A percentile compares a stretch with the other conserved stretches of the same genome.
Evolutionary conservation across 306 rosid genomes (phyloP).

Genomic region (Pyrus communis): DNA sequence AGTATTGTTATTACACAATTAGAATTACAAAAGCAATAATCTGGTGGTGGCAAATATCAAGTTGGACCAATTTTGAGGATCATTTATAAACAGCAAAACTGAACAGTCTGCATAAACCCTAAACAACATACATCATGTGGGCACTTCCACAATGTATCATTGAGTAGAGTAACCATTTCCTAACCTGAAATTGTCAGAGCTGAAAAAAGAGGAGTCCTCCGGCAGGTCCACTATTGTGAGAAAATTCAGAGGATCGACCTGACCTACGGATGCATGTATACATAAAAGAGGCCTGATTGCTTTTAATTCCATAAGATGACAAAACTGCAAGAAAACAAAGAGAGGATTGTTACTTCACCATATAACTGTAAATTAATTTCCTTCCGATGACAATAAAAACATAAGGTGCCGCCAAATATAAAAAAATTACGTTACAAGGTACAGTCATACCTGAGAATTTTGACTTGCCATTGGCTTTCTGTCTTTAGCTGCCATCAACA

Average conservation of each 20-base stretch:
- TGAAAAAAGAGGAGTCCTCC: slow-evolving; percentile 47
- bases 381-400: background rate
- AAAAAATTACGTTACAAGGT: background rate
- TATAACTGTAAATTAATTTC: slow-evolving; percentile 1
- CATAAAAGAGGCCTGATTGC: slow-evolving; percentile 43
- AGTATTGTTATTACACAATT: background rate
- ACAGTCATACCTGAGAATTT: slow-evolving; percentile 55
- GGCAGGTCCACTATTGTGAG: slow-evolving; percentile 52
- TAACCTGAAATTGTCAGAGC: slow-evolving; percentile 65
- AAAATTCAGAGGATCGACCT: slow-evolving; percentile 57
- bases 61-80: background rate
- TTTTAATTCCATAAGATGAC: slow-evolving; percentile 57
- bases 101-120: background rate
- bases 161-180: background rate
- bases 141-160: background rate
- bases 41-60: background rate
- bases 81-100: background rate
- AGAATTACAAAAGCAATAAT: background rate
- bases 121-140: background rate
- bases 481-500: slow-evolving; percentile 49
- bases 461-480: slow-evolving; percentile 26
- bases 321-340: slow-evolving; percentile 36
- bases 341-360: slow-evolving; percentile 11
- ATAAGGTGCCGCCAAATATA: background rate
- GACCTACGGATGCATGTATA: slow-evolving; percentile 32